Evolutionary conservation across 2,329 filamentous ascomycete genomes (phyloP).

Genomic region (Aureobasidium mangrovei): DNA sequence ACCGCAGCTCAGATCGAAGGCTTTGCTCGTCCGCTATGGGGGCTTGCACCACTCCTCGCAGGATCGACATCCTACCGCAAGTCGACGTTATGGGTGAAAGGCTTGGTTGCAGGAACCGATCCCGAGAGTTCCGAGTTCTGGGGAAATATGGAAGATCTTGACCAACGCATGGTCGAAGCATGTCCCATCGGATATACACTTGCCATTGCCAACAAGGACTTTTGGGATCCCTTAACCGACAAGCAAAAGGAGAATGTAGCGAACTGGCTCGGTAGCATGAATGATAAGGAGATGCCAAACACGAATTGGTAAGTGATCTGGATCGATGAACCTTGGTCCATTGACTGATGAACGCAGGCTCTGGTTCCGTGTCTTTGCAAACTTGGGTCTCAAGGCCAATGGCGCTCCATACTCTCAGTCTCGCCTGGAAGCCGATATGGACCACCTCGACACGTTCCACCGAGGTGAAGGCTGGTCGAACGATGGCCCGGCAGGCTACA

Average conservation of each 20-base stretch:
- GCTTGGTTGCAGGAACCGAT: slow-evolving; percentile 62
- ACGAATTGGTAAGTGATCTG: slow-evolving; percentile 51
- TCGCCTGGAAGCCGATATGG: slow-evolving; percentile 64
- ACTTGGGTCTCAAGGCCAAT: slow-evolving; percentile 67
- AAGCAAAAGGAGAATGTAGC: slow-evolving; percentile 58
- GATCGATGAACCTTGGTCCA: not conserved
- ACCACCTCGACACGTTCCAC: slow-evolving; percentile 72
- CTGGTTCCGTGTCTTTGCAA: slow-evolving; percentile 80
- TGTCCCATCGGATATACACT: slow-evolving; percentile 69
- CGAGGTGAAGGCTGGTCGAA: slow-evolving; percentile 73
- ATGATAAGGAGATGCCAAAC: slow-evolving; percentile 60
- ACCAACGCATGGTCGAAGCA: slow-evolving; percentile 80
- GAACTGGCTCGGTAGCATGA: slow-evolving; percentile 66
- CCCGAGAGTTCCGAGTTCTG: slow-evolving; percentile 63
- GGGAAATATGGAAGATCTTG: slow-evolving; percentile 66
- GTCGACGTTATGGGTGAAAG: slow-evolving; percentile 59
- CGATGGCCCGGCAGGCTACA: slow-evolving; percentile 68
- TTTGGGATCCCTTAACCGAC: slow-evolving; percentile 58
- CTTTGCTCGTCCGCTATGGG: slow-evolving; percentile 67
- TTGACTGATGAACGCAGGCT: slow-evolving; percentile 46
- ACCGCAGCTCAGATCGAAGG: slow-evolving; percentile 70
- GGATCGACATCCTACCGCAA: slow-evolving; percentile 58
- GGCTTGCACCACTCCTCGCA: slow-evolving; percentile 59
- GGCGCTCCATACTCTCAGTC: slow-evolving; percentile 61
- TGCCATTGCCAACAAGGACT: slow-evolving; percentile 53